Evolutionary conservation across 805 yeast genomes (phyloP).

Genomic region (Barnettozyma botsteinii): DNA sequence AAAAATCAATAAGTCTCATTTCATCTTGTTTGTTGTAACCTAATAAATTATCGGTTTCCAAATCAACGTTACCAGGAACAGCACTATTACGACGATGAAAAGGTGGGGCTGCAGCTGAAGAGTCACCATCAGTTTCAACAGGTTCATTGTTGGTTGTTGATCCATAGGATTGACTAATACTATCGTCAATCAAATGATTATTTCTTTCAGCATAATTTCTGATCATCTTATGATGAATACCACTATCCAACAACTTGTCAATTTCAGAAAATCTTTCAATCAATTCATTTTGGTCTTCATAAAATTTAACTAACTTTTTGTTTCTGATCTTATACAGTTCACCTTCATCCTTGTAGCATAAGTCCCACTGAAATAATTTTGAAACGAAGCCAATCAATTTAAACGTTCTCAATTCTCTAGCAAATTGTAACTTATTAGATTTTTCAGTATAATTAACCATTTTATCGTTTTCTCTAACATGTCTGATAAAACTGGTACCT

Average conservation of each 20-base stretch:
- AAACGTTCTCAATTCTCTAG: slow-evolving; percentile 40
- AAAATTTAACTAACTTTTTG: slow-evolving; percentile 36
- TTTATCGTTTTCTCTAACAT: slow-evolving; percentile 19
- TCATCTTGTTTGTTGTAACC: slow-evolving; percentile 42
- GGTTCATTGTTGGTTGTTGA: background rate
- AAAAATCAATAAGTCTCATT: slow-evolving; percentile 42
- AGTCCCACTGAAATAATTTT: slow-evolving; percentile 37
- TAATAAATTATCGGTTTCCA: slow-evolving; percentile 50
- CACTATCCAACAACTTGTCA: slow-evolving; percentile 64
- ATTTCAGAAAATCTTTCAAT: slow-evolving; percentile 53
- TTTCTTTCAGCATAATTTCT: slow-evolving; percentile 39
- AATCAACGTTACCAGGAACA: slow-evolving; percentile 57
- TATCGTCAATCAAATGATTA: slow-evolving; percentile 10
- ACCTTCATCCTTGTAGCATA: slow-evolving; percentile 19
- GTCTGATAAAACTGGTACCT: slow-evolving; percentile 17
- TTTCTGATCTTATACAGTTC: slow-evolving; percentile 24
- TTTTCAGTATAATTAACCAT: slow-evolving; percentile 17
- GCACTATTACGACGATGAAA: slow-evolving; percentile 28
- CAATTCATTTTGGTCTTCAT: slow-evolving; percentile 53
- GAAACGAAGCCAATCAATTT: slow-evolving; percentile 40
- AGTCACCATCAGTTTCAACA: background rate
- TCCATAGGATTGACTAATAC: background rate
- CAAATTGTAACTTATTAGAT: slow-evolving; percentile 10
- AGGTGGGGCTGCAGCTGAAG: slow-evolving; percentile 1
- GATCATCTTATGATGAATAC: slow-evolving; percentile 60